phyloP scores from a whole-genome alignment of 176 grass and related monocot genomes.

The Stipa capillata region DNA sequence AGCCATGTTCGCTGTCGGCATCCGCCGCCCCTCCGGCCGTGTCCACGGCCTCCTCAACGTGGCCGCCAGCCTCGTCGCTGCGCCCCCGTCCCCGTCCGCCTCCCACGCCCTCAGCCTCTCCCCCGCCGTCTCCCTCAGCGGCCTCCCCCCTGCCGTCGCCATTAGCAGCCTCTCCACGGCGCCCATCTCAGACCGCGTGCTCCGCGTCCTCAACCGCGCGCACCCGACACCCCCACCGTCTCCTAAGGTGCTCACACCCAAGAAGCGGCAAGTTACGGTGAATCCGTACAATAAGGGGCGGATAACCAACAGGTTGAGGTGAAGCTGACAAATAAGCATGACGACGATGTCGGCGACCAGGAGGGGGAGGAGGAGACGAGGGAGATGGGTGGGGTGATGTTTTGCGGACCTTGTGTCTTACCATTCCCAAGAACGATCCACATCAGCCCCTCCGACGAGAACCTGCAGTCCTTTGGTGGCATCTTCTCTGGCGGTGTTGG shows the following conservation, averaged over 20 bases:
- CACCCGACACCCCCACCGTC: conserved; percentile 21
- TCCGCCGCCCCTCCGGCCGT: conserved; percentile 45
- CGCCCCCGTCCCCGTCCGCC: conserved; percentile 36
- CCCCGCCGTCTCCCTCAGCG: conserved; percentile 58
- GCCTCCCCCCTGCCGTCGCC: conserved; percentile 56
- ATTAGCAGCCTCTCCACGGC: conserved; percentile 49
- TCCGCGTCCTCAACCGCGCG: conserved; percentile 39
- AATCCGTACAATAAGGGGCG: conserved; percentile 4
- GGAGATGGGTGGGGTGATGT: conserved; percentile 30
- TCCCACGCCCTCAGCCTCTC: conserved; percentile 46
- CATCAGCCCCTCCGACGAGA: conserved; percentile 57
- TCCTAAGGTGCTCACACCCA: conserved; percentile 28
- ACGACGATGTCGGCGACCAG: conserved; percentile 20
- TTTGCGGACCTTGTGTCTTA: conserved; percentile 66
- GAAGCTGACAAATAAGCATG: background rate
- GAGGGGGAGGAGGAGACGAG: conserved; percentile 21
- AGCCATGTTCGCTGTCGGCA: conserved; percentile 74
- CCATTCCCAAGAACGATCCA: conserved; percentile 63
- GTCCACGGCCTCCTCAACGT: conserved; percentile 54
- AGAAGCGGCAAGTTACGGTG: conserved; percentile 23
- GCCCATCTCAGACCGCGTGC: conserved; percentile 39
- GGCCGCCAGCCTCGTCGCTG: conserved; percentile 38
- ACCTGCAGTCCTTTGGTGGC: conserved; percentile 34
- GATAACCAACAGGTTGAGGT: background rate
- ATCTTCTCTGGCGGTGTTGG: conserved; percentile 20